Evolutionary conservation across 2,329 filamentous ascomycete genomes (phyloP).

Genomic region (Coniochaeta sp.): DNA sequence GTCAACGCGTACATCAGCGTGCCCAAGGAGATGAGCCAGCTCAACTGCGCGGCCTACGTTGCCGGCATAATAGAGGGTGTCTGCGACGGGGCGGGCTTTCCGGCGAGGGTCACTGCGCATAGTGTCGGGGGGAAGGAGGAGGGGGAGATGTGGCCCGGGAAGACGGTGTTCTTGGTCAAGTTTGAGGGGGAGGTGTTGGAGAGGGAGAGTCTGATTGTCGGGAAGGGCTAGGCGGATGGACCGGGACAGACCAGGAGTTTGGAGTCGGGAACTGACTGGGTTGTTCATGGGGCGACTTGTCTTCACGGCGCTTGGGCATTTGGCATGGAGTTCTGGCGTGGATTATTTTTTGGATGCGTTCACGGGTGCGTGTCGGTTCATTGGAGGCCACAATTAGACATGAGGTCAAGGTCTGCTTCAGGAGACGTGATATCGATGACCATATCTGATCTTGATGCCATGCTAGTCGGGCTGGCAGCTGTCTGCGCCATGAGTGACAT

Average conservation of each 20-base stretch:
- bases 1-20: constrained; percentile 93
- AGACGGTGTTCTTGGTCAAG: constrained; percentile 92
- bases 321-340: constrained; percentile 6
- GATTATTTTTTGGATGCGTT: constrained; percentile 6
- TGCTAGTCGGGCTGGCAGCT: background rate
- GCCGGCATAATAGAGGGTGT: constrained; percentile 93
- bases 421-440: background rate
- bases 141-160: constrained; percentile 87
- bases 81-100: constrained; percentile 87
- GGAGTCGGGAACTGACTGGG: background rate
- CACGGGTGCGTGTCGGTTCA: background rate
- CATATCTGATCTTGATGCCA: background rate
- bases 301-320: constrained; percentile 1
- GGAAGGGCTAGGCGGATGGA: background rate
- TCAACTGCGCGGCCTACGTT: constrained; percentile 94
- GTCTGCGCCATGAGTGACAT: background rate
- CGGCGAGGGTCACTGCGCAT: constrained; percentile 84
- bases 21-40: constrained; percentile 88
- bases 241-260: constrained; percentile 18
- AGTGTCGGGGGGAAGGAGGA: constrained; percentile 50
- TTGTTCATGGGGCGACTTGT: background rate
- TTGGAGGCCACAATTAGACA: background rate
- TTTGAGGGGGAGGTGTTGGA: constrained; percentile 90
- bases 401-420: background rate
- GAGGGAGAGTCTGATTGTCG: constrained; percentile 71